Base-by-base conservation (phyloP, 352 stramenopile species). In the Phytophthora fragariae region DNA sequence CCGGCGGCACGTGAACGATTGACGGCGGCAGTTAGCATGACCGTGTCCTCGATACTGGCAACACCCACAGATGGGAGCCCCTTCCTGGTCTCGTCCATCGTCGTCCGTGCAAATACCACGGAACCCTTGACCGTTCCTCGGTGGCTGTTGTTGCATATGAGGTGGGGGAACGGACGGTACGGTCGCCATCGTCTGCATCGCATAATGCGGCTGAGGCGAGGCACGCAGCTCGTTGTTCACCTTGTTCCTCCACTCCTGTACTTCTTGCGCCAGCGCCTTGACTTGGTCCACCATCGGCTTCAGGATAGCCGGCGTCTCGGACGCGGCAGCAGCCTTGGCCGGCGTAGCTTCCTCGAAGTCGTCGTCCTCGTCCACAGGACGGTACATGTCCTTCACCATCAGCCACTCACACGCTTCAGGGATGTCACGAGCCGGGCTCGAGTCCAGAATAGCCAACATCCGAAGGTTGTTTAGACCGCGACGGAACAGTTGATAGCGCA, bases 331-430 rank as follows among this genome's bases (percentile, higher is more conserved):
- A 0, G 0, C 3, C 35, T 56, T 56, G 1, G 29, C 53, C 9
- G 53, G 5, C 10, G 27, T 0, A 0, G n/a, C 5, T 0, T 65
- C 24, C 0, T 65, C 19, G 17, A 65, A 65, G 5, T 44, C 58
- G 17, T 65, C 59, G 0, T 57, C 47, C 19, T 47, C 31, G 1
- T 65, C 59, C 6, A 57, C 29, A 1, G 59, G n/a, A 3, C 29
- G 12, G n/a, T 57, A 39, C 47, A 66, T 66, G 4, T 49, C 31
- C n/a, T 66, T 66, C 7, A 58, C 12, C 44, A 66, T 55, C 0
- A 66, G 33, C 47, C 44, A 57, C 14, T 66, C 59, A 5, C 47
- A 58, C 8, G 47, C 44, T 5, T 58, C 47, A 1, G 59, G 44
- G n/a, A 58, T 66, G 47, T 33, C 49, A 2, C n/a, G 6, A 1